A percentile compares a stretch with the other conserved stretches of the same genome.
Evolutionary conservation across 495 filamentous ascomycete species (phyloP).

Genomic region (Trichoderma asperelloides): DNA sequence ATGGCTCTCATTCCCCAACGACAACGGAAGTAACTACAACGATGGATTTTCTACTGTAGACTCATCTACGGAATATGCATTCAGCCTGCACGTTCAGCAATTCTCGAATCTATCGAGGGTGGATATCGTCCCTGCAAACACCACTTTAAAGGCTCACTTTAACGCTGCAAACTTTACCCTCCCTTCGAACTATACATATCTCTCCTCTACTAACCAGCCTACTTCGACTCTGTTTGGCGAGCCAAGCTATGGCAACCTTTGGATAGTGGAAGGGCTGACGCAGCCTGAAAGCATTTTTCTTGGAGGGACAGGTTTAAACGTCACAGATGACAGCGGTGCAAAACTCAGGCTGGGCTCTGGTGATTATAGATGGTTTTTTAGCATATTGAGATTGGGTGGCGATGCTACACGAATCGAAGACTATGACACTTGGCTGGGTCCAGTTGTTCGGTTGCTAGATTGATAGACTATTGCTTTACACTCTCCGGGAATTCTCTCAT

Average conservation of each 20-base stretch:
- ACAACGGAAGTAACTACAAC: background rate
- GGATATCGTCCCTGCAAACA: background rate
- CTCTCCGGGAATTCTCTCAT: too few relatives aligned
- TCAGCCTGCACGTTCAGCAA: background rate
- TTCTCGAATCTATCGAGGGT: background rate
- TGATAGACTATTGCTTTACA: background rate
- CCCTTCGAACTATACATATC: background rate
- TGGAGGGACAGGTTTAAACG: background rate
- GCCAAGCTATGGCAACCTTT: background rate
- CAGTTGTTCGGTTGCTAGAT: background rate
- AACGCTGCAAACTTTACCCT: background rate
- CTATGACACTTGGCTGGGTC: background rate
- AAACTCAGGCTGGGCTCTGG: background rate
- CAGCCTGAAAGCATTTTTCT: background rate
- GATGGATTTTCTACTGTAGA: background rate
- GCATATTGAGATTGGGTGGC: background rate
- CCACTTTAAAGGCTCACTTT: background rate
- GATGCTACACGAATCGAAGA: background rate
- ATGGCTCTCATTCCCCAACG: background rate
- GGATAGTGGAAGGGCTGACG: background rate
- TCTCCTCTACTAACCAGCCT: background rate
- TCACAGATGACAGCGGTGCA: background rate
- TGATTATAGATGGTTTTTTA: background rate
- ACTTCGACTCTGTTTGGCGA: background rate
- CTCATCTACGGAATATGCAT: background rate